Evolutionary conservation across 1,284 basidiomycete species (phyloP), one percentile per base, ranked within the genome.

Genomic region (Afroboletus lepidellus): DNA sequence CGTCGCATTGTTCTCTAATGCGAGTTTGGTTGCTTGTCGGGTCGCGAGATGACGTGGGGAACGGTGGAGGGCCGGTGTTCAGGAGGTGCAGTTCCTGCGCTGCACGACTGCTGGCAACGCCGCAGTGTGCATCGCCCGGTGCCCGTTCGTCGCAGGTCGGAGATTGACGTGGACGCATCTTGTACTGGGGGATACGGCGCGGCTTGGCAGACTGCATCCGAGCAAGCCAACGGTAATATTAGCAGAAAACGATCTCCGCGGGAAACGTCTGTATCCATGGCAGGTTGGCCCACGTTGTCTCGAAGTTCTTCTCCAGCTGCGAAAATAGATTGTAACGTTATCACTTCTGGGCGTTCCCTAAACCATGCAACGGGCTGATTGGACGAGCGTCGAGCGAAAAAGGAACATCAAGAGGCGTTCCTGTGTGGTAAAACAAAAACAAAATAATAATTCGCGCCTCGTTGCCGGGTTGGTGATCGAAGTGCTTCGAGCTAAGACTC

Each of bases 231-330:
- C 39, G 42, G 41, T 43, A 24, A 60, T 48, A 48, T 44, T 50
- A 51, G 44, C 32, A 21, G 48, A 24, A 41, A 61, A 46, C 49
- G 61, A 62, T 62, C 63, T 69, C 64, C 64, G 64, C 64, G 64
- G 64, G 65, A 66, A 57, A 58, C 24, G 36, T 33, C 48, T 29
- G 64, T 69, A 62, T 67, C 66, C 61, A 64, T 69, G 66, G 51
- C 42, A 65, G 63, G 55, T 24, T 41, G n/a, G 20, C 53, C 53
- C 65, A 66, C 64, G 62, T 64, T 64, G 57, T 50, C 36, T 64
- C 48, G 59, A 57, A 42, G 52, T 37, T 32, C 54, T 50, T 60
- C 50, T 43, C 12, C 43, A 52, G 44, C 50, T 54, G 48, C 43
- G 27, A 53, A 55, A 52, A 51, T 34, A 48, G 53, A 48, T 46